phyloP scores from a whole-genome alignment of 2,329 filamentous ascomycete species.

The Hortaea sp. region DNA sequence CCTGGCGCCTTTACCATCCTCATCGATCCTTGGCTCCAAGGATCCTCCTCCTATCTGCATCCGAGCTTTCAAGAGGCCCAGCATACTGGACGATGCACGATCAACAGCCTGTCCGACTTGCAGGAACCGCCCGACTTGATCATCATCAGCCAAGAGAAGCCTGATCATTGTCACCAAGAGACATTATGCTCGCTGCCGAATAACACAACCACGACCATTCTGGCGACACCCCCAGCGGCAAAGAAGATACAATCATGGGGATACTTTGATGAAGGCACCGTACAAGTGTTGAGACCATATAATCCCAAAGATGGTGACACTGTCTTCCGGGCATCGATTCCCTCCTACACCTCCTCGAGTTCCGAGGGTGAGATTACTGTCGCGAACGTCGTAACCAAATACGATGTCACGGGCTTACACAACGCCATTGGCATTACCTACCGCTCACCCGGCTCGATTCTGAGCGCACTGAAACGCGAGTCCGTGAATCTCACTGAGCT shows the following conservation, averaged over 20 bases:
- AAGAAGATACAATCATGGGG: slow-evolving; percentile 58
- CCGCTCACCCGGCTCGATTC: slow-evolving; percentile 42
- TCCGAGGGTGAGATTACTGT: slow-evolving; percentile 59
- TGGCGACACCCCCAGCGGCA: slow-evolving; percentile 56
- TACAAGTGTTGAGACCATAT: slow-evolving; percentile 34
- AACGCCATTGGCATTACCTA: slow-evolving; percentile 65
- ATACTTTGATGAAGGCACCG: slow-evolving; percentile 48
- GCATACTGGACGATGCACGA: slow-evolving; percentile 46
- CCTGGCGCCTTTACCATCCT: slow-evolving; percentile 54
- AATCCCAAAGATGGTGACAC: slow-evolving; percentile 28
- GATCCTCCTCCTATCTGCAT: slow-evolving; percentile 50
- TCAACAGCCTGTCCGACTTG: slow-evolving; percentile 47
- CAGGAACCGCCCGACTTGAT: slow-evolving; percentile 45
- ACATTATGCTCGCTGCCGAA: slow-evolving; percentile 55
- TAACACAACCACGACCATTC: slow-evolving; percentile 48
- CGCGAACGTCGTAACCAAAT: slow-evolving; percentile 52
- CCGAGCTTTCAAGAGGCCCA: slow-evolving; percentile 51
- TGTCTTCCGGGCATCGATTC: slow-evolving; percentile 43
- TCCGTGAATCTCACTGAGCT: background rate
- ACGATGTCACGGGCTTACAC: slow-evolving; percentile 52
- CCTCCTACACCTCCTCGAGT: slow-evolving; percentile 42
- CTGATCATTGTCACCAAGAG: slow-evolving; percentile 60
- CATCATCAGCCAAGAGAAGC: slow-evolving; percentile 51
- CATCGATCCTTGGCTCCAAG: slow-evolving; percentile 61
- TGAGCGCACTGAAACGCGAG: slow-evolving; percentile 24